Base-by-base conservation (phyloP, 768 basidiomycete genomes). In the Rhodotorula kratochvilovae region DNA sequence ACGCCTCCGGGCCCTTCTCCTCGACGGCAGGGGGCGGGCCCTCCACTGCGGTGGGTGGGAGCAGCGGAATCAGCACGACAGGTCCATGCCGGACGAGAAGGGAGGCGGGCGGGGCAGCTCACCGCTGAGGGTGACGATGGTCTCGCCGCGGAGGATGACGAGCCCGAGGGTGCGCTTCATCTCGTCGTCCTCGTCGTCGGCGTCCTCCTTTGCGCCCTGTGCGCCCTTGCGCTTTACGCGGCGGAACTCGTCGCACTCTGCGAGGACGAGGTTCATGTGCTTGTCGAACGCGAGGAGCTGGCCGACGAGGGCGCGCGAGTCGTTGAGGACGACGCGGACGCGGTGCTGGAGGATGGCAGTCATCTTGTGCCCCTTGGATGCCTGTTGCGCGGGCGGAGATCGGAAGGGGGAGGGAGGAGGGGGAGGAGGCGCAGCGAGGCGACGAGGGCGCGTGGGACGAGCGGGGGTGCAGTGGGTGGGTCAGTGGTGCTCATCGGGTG, bases 281-380 rank as follows among this genome's bases (percentile, higher is more conserved):
- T 91, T 89, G 84, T 99, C 96, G 81, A 97, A 99, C 63, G 96
- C 96, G 81, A 99, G 89, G 91, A 98, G 96, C 83, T 98, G 96
- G 53, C 96, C 96, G 57, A 91, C 92, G 77, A 98, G 84, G 67
- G 90, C 87, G 81, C 96, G 90, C 70, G 93, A 93, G 82, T 99
- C 96, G 88, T 89, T 96, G 82, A 98, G 88, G 69, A 93, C 96
- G 69, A 98, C 88, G 83, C 90, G 94, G 76, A 99, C 86, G 81
- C 95, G 85, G 90, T 95, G 97, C 83, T 98, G 93, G 84, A 99
- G 87, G 83, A 98, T 89, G 81, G 88, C 83, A 80, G 95, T 88
- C 92, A 99, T 96, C 85, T 94, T 93, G 81, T 39, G 39, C 39
- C 94, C 93, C 39, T 39, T 39, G 39, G 39, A 39, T 39, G 39